Percentiles rank a stretch among this genome's conserved stretches.
Conservation (phyloP, 345 rosid species). For the Brassica nigra region DNA sequence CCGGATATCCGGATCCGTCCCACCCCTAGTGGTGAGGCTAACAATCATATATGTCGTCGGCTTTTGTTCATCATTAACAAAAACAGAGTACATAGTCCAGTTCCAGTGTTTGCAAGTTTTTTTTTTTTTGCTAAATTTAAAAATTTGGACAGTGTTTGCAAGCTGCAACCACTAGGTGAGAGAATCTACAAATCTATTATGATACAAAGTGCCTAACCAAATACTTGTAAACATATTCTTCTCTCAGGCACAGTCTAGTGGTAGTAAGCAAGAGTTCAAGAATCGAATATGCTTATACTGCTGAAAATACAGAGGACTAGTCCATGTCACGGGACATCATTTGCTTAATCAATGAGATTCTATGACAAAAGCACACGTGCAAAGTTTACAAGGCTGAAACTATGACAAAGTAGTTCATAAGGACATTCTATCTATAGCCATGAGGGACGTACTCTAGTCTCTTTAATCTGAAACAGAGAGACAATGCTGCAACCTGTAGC, state of each 20-base stretch:
- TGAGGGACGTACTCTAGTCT: neutral
- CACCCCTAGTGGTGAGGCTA: slow-evolving; percentile 25
- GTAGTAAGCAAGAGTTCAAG: neutral
- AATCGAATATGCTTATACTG: neutral
- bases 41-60: too few species aligned
- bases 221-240: too few species aligned
- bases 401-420: too few species aligned
- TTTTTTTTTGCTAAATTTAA: too few species aligned
- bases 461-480: neutral
- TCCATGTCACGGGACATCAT: too few species aligned
- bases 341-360: neutral
- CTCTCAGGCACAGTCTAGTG: neutral
- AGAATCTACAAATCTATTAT: neutral
- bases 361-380: too few species aligned
- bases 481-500: neutral
- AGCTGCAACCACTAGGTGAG: neutral
- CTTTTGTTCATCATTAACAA: neutral
- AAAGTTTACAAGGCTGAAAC: too few species aligned
- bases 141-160: neutral
- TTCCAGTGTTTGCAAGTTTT: neutral
- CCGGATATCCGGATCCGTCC: too few species aligned
- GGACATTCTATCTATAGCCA: neutral
- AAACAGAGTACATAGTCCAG: neutral
- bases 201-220: too few species aligned
- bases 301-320: neutral